Percentiles rank a stretch among this genome's conserved stretches.
phyloP scores from a whole-genome alignment of 192 early-diverging fungal genomes.

The Dissophora globulifera region DNA sequence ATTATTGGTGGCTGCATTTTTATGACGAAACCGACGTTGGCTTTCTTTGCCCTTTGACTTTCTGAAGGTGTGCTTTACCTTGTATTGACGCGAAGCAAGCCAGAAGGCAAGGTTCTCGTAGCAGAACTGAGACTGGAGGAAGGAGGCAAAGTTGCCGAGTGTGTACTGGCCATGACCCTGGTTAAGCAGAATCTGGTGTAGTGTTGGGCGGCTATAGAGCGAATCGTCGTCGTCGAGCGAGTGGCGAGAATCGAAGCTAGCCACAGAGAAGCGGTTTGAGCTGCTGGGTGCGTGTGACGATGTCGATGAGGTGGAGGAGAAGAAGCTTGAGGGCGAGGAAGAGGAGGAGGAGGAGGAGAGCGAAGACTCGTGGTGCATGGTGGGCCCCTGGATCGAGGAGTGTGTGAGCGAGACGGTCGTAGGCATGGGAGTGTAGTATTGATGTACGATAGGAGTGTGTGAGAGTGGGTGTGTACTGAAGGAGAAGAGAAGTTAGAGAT shows the following conservation, averaged over 20 bases:
- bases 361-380: conserved; percentile 29
- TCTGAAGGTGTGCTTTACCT: too few species aligned
- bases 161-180: conserved; percentile 53
- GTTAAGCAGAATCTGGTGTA: conserved; percentile 49
- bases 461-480: not conserved
- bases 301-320: conserved; percentile 7
- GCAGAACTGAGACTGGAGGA: conserved; percentile 51
- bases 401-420: conserved; percentile 33
- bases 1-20: too few species aligned
- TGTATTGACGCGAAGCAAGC: conserved; percentile 51
- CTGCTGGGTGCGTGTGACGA: too few species aligned
- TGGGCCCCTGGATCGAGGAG: conserved; percentile 22
- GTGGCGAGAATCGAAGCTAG: conserved; percentile 41
- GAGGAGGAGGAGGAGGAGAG: conserved; percentile 20
- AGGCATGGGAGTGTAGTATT: conserved; percentile 19
- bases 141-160: conserved; percentile 50
- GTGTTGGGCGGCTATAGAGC: conserved; percentile 32
- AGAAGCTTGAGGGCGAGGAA: not conserved
- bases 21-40: too few species aligned
- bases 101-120: conserved; percentile 55
- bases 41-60: too few species aligned
- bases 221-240: conserved; percentile 29
- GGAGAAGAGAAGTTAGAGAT: not conserved
- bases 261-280: too few species aligned
- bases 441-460: not conserved